Evolutionary conservation across 306 rosid genomes (phyloP), one percentile per base, ranked within the genome.

Genomic region (Oxytropis ochrocephala): DNA sequence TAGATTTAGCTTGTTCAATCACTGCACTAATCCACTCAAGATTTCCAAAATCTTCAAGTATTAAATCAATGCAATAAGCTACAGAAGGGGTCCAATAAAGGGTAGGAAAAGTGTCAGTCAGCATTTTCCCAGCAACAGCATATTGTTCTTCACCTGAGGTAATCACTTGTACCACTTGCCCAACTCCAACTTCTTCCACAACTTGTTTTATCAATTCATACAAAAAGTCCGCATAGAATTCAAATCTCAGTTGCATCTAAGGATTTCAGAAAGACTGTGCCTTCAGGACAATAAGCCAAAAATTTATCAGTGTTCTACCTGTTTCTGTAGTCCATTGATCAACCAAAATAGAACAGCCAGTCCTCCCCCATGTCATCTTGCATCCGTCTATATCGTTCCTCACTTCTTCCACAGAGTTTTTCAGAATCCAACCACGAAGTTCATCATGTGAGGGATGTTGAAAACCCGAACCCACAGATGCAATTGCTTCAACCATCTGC

Each of bases 31-130:
- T 85, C 92, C 92, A 87, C 73, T 85, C 93, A 29, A 93, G 67
- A 46, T 84, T 86, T 79, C 91, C 87, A 55, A 93, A 85, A 83
- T 93, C 96, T 68, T 70, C 83, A 8, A 93, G 93, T 17, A 90
- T 85, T 74, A 83, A 68, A 76, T 84, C 91, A 75, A 90, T 79
- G 75, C 86, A 86, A 75, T 56, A 74, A 75, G 84, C 67, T 16
- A 84, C 88, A 77, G 96, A 90, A 39, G 98, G 88, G 75, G 82
- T 74, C 96, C 96, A 90, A 79, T 86, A 90, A 59, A 93, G 86
- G 76, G 74, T 80, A 38, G 96, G 91, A 83, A 80, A 86, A 59
- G 84, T 75, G 38, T 90, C 96, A 5, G 83, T 74, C 81, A 93
- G 69, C 82, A 70, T 81, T 62, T 75, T 80, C 73, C 98, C 96